Base-by-base conservation (phyloP, 2,329 filamentous ascomycete genomes). In the Dactylonectria estremocensis region DNA sequence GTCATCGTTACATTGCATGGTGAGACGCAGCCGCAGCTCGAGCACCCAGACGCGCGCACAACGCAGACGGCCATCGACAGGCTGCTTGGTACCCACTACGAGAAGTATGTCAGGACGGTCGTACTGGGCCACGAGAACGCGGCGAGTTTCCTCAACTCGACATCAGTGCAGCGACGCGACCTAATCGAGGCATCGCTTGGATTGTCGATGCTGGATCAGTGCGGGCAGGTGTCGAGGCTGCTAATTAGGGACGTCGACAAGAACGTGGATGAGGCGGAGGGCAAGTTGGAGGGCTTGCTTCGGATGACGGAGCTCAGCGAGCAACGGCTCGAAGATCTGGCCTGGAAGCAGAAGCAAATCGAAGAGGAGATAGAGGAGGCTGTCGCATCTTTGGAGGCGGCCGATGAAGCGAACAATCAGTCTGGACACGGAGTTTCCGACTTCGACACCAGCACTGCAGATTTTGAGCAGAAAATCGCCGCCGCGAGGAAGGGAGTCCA, bases 51-150 rank as follows among this genome's bases (percentile, higher is more conserved):
- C 22, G 1, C 24, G 3, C 60, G 46, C 1, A 54, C 33, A 8
- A 75, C 72, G 0, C 72, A 75, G 13, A 20, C 3, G 3, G 71
- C 71, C 10, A 67, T 75, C 43, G 46, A 74, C 8, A 64, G 74
- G 28, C 43, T 75, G 0, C 67, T 75, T 20, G 68, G 72, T 1
- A 74, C 33, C 14, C 40, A 72, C 24, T 74, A 50, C 18, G 57
- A 74, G 7, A 68, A 66, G 5, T 75, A 75, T 10, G 4, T 69
- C 2, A 68, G 53, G 46, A 75, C 66, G 3, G 57, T 74, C 1
- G 61, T 75, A 3, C 7, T 75, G 4, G 64, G 67, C 33, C 68
- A 74, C 4, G 71, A 74, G 20, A 74, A 71, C 14, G 65, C 71
- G 5, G 54, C 63, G 4, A 71, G 72, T 24, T 72, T 75, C 40